Evolutionary conservation across 2,329 filamentous ascomycete species (phyloP).

Genomic region (Phoma sp.): DNA sequence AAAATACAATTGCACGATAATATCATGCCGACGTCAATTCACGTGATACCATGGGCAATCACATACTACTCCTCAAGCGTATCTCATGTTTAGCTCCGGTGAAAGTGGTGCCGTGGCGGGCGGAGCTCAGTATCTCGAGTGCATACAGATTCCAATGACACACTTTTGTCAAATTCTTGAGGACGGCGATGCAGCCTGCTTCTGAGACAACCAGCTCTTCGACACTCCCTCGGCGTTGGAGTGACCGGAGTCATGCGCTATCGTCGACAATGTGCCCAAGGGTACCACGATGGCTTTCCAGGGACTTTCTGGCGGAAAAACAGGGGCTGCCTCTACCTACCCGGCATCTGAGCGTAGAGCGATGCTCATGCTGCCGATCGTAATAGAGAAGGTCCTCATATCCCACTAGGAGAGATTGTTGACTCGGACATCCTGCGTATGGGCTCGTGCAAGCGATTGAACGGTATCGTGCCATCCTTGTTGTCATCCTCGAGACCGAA

Average conservation of each 20-base stretch:
- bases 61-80: neutral
- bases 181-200: slow-evolving; percentile 83
- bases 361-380: slow-evolving; percentile 68
- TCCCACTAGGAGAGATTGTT: slow-evolving; percentile 73
- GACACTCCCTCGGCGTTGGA: slow-evolving; percentile 77
- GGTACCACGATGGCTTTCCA: slow-evolving; percentile 60
- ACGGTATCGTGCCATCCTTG: slow-evolving; percentile 17
- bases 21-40: neutral
- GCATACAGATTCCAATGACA: slow-evolving; percentile 33
- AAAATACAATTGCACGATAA: neutral
- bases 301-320: slow-evolving; percentile 60
- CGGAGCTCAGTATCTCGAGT: neutral
- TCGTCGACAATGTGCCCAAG: slow-evolving; percentile 64
- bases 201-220: slow-evolving; percentile 87
- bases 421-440: slow-evolving; percentile 56
- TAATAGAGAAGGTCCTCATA: slow-evolving; percentile 76
- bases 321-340: slow-evolving; percentile 49
- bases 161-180: slow-evolving; percentile 87
- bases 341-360: slow-evolving; percentile 42
- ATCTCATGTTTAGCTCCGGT: neutral
- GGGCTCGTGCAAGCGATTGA: slow-evolving; percentile 20
- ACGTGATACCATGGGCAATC: neutral
- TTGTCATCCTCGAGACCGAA: slow-evolving; percentile 14
- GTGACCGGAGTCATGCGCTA: slow-evolving; percentile 70
- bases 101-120: neutral